phyloP scores from a whole-genome alignment of 1,284 basidiomycete species.

The Coniferiporia sulphurascens region DNA sequence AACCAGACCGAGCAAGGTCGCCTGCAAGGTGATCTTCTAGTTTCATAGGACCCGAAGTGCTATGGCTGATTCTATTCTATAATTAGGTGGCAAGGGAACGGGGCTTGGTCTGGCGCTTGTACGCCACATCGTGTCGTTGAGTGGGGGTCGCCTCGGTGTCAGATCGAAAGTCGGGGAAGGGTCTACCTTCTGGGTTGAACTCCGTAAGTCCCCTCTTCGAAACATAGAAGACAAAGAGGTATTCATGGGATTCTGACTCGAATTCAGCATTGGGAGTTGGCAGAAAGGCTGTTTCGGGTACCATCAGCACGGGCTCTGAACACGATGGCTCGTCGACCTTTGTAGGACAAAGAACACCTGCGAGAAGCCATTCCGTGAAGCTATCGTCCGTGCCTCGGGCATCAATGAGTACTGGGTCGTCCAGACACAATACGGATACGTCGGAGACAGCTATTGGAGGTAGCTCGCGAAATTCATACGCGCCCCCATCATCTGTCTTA shows the following conservation, averaged over 20 bases:
- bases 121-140: constrained; percentile 84
- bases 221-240: constrained; percentile 1
- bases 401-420: neutral
- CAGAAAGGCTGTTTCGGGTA: constrained; percentile 26
- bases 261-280: constrained; percentile 36
- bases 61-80: constrained; percentile 4
- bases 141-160: constrained; percentile 76
- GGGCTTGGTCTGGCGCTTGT: constrained; percentile 86
- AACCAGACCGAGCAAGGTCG: constrained; percentile 79
- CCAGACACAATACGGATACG: neutral
- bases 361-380: neutral
- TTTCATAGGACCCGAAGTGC: constrained; percentile 5
- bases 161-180: constrained; percentile 56
- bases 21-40: constrained; percentile 51
- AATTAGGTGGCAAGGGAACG: constrained; percentile 66
- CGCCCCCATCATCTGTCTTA: constrained; percentile 45
- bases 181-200: constrained; percentile 78
- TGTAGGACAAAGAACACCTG: neutral
- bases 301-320: constrained; percentile 10
- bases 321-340: constrained; percentile 2
- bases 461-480: constrained; percentile 21
- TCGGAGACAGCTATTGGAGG: constrained; percentile 13
- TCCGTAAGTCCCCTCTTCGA: constrained; percentile 47
- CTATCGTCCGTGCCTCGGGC: neutral
- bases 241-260: too few species aligned